These are phyloP conservation scores for Tetrapisispora iriomotensis DNA, from an alignment of 805 yeast species.

Conservation along the genomic window DNA sequence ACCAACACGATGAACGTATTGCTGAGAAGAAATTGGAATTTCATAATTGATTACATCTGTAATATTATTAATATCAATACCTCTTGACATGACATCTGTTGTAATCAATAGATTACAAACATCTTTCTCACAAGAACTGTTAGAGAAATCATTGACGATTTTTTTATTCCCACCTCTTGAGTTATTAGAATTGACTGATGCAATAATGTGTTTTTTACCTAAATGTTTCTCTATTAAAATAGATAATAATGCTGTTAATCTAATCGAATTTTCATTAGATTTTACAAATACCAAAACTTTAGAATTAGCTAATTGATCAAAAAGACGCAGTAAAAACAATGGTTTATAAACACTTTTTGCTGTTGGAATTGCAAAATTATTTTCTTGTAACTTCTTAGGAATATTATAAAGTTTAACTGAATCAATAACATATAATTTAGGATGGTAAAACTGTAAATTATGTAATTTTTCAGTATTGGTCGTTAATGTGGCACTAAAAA, in stretches of 20 bases:
- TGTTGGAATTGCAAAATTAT: constrained; percentile 28
- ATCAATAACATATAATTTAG: constrained; percentile 60
- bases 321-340: constrained; percentile 50
- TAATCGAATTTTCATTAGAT: constrained; percentile 71
- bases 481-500: constrained; percentile 89
- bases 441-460: constrained; percentile 55
- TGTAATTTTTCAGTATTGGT: constrained; percentile 85
- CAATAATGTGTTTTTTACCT: constrained; percentile 18
- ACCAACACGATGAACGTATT: constrained; percentile 92
- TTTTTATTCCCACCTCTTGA: constrained; percentile 43
- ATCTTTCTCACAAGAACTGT: constrained; percentile 34
- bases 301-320: constrained; percentile 19
- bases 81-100: constrained; percentile 94
- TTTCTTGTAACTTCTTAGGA: constrained; percentile 45
- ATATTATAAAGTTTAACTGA: constrained; percentile 54
- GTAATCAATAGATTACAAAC: constrained; percentile 41
- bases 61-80: constrained; percentile 69
- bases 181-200: constrained; percentile 52
- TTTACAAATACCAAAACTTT: constrained; percentile 26
- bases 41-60: constrained; percentile 82
- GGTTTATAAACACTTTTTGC: constrained; percentile 55
- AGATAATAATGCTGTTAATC: constrained; percentile 49
- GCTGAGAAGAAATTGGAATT: constrained; percentile 77
- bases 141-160: constrained; percentile 46
- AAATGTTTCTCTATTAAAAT: constrained; percentile 11